These are phyloP conservation scores for Polymyxa betae DNA, from an alignment of 208 protist species.

Conservation along the genomic window DNA sequence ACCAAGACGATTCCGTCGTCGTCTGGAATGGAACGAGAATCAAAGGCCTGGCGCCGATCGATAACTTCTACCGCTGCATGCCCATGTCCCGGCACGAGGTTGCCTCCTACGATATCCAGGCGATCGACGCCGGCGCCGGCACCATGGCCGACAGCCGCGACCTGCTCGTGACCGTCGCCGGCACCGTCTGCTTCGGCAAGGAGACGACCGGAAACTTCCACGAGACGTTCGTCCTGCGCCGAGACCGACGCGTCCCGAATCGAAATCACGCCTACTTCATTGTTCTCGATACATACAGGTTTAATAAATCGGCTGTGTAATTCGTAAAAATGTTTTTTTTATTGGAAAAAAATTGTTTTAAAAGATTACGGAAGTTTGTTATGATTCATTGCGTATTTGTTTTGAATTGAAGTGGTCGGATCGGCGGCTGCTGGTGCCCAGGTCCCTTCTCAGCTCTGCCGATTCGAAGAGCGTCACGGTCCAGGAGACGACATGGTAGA, in stretches of 20 bases:
- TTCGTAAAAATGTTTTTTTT: neutral
- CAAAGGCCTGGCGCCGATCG: neutral
- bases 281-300: neutral
- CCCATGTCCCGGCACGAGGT: neutral
- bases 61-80: neutral
- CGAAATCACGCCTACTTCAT: conserved; percentile 24
- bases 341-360: neutral
- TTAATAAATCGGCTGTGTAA: neutral
- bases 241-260: neutral
- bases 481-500: neutral
- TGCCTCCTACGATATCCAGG: conserved; percentile 9
- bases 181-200: neutral
- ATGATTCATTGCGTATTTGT: too few species aligned
- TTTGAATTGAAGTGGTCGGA: too few species aligned
- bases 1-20: neutral
- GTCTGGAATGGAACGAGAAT: conserved; percentile 43
- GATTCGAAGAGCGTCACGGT: too few species aligned
- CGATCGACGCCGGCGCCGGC: neutral
- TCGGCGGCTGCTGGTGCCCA: too few species aligned
- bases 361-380: too few species aligned
- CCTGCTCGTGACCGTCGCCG: conserved; percentile 38
- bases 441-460: too few species aligned
- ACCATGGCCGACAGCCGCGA: neutral
- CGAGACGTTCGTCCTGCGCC: conserved; percentile 3
- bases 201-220: neutral